Base-by-base conservation (phyloP, 805 yeast genomes). In the Candida coleopterorum region DNA sequence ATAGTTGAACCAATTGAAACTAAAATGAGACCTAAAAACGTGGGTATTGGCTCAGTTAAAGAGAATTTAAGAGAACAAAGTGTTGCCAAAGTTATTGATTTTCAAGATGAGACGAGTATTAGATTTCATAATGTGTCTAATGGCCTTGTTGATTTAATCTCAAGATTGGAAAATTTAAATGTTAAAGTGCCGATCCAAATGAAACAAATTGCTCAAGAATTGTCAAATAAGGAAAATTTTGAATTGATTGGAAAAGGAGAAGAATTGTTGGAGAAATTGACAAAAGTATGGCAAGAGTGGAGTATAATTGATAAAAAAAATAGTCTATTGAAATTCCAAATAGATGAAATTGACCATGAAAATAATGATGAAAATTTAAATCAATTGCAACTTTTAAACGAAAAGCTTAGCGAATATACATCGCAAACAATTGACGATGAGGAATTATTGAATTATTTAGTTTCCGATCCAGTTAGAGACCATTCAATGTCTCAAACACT, bases 1-100 rank as follows among this genome's bases (percentile, higher is more conserved):
- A 86, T 87, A 1, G 70, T 72, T 0, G 75, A 71, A n/a, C 97
- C 97, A 0, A 78, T 90, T 6, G 81, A 85, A 42, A 81, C 85
- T 3, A 72, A 73, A 36, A 54, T 74, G 21, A 62, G 93, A 26
- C 83, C 85, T 0, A 74, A 72, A 29, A 81, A 86, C 1, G 59
- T 76, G 14, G 96, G 96, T 3, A 70, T 88, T 20, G 95, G 95
- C 34, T 89, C 75, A 18, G 54, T 71, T 9, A 46, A 58, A 12
- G 77, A 73, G 44, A 56, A 59, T 32, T 41, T n/a, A 7, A 22
- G 29, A 15, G 3, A 20, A 18, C 55, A 48, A 28, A 60, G 58
- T 6, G 56, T 52, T 10, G 60, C 51, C 4, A 39, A 33, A 7
- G 37, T 27, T 18, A 28, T 30, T 16, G 41, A 24, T 8, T 34